phyloP scores from a whole-genome alignment of 768 basidiomycete species.

The Agaricus sinodeliciosus region DNA sequence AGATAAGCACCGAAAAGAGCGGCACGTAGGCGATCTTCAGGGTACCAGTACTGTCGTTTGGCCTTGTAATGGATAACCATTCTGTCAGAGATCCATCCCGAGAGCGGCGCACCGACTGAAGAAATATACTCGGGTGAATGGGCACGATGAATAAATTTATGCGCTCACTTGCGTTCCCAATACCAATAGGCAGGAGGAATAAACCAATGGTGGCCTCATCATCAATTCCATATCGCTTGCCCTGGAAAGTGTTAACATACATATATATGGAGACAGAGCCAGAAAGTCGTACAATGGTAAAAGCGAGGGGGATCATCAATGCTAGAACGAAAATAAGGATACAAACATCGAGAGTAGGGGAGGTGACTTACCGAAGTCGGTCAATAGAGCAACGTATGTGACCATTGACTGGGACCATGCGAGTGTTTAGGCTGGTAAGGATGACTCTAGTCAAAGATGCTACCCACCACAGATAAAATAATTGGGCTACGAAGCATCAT shows the following conservation, averaged over 20 bases:
- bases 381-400: constrained; percentile 18
- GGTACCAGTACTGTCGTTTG: constrained; percentile 49
- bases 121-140: not conserved
- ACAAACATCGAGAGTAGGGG: not conserved
- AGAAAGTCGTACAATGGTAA: constrained; percentile 48
- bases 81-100: constrained; percentile 53
- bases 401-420: constrained; percentile 13
- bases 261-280: not conserved
- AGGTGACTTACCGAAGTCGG: constrained; percentile 31
- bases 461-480: constrained; percentile 40
- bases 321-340: constrained; percentile 19
- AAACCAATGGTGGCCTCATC: constrained; percentile 54
- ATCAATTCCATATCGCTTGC: constrained; percentile 44
- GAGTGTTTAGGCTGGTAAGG: not conserved
- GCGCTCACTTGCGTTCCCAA: constrained; percentile 51
- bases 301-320: constrained; percentile 55
- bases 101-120: constrained; percentile 53
- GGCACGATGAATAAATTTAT: not conserved
- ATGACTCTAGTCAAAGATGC: constrained; percentile 15
- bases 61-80: constrained; percentile 41
- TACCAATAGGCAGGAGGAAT: constrained; percentile 52
- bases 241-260: constrained; percentile 32
- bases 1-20: constrained; percentile 43
- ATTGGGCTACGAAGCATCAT: constrained; percentile 48
- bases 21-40: constrained; percentile 62